Conservation (phyloP, 495 filamentous ascomycete species). For the Cudoniella acicularis region DNA sequence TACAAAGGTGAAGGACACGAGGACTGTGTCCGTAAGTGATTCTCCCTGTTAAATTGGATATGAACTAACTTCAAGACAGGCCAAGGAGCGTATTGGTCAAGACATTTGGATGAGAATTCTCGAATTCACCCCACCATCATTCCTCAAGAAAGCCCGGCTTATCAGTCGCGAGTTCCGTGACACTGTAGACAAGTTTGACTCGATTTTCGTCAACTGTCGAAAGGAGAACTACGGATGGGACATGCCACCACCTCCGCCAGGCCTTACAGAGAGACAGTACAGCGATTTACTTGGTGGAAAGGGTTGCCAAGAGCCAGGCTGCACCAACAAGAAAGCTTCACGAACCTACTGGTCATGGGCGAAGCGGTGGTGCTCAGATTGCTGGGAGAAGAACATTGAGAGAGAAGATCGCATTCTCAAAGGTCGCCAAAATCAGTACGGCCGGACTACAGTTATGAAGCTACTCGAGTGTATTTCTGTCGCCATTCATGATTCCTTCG, state of each 20-base stretch:
- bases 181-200: slow-evolving; percentile 16
- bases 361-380: slow-evolving; percentile 21
- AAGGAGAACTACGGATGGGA: slow-evolving; percentile 25
- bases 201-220: slow-evolving; percentile 23
- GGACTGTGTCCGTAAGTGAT: slow-evolving; percentile 9
- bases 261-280: slow-evolving; percentile 19
- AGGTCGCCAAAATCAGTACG: background rate
- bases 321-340: slow-evolving; percentile 10
- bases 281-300: slow-evolving; percentile 23
- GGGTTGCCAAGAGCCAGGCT: slow-evolving; percentile 19
- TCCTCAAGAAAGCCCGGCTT: slow-evolving; percentile 22
- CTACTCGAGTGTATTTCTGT: slow-evolving; percentile 25
- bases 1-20: slow-evolving; percentile 9
- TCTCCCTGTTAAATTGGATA: background rate
- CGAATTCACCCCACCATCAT: slow-evolving; percentile 24
- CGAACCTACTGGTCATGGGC: slow-evolving; percentile 26
- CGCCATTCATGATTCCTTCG: slow-evolving; percentile 22
- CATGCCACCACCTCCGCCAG: slow-evolving; percentile 16
- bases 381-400: slow-evolving; percentile 23
- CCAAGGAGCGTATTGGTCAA: slow-evolving; percentile 6
- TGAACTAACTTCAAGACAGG: slow-evolving; percentile 1
- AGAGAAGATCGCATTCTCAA: slow-evolving; percentile 23
- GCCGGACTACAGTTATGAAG: slow-evolving; percentile 12
- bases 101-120: slow-evolving; percentile 25
- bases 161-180: slow-evolving; percentile 13